Base-by-base conservation (phyloP, 225 moss, liverwort and hornwort genomes). In the Physcomitrellopsis africana region DNA sequence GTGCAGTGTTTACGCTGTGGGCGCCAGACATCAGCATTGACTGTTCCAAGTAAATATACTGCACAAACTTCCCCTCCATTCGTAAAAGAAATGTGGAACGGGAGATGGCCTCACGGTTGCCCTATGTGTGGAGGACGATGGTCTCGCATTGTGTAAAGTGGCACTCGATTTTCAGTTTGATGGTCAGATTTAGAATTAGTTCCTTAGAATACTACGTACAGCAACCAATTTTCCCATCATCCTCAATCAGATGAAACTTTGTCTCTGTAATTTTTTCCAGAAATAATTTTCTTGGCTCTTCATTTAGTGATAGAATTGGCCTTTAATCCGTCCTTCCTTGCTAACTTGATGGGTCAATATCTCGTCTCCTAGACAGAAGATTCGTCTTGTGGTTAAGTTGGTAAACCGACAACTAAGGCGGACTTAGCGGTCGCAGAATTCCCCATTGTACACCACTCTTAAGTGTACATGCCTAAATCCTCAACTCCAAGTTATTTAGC, bases 71-170 rank as follows among this genome's bases (percentile, higher is more conserved):
- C 73, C 17, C 48, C 76, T 52, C 87, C 53, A 51, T 76, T 63
- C 17, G 75, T 79, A 67, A 90, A 63, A 66, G 92, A 86, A 53
- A 87, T 93, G 81, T 99, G 97, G 97, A 87, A 79, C 29, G 93
- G 87, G 49, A 84, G 97, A 71, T 99, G 97, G 97, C 73, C 81
- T 2, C 65, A 79, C 75, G 89, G 87, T 18, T 99, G 97, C 78
- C 97, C 97, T 26, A 89, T 94, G 87, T 99, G 97, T 77, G 97
- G 90, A 22, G 97, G 97, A 53, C 86, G 94, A 61, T 99, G 97
- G 97, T 87, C 80, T 58, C 87, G 96, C 69, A 90, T 92, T 77
- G 78, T 94, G 19, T 96, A 73, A 84, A 56, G 29, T 65, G 65
- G 58, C 17, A 56, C 49, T 67, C 44, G 11, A 62, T 62, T n/a